A percentile compares a stretch with the other conserved stretches of the same genome.
These are phyloP conservation scores for Cordyceps fumosorosea DNA, from an alignment of 2,329 filamentous ascomycete genomes.

Conservation along the genomic window DNA sequence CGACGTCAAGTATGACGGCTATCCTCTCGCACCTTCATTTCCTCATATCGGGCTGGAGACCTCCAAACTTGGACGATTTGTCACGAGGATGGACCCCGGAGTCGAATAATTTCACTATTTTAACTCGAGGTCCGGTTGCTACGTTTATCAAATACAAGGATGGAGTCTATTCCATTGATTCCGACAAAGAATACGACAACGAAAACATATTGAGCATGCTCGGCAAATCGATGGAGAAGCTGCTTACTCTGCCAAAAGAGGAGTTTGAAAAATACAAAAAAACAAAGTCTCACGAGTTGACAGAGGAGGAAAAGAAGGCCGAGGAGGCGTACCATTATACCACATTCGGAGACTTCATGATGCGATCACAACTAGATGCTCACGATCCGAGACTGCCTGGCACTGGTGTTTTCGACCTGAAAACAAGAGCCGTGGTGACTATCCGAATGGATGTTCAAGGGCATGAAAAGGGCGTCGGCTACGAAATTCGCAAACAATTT, in stretches of 20 bases:
- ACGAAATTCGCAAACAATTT: conserved; percentile 71
- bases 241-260: conserved; percentile 74
- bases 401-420: conserved; percentile 90
- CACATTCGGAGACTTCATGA: conserved; percentile 77
- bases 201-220: conserved; percentile 86
- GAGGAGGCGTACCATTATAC: conserved; percentile 85
- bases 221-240: conserved; percentile 93
- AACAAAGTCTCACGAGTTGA: conserved; percentile 58
- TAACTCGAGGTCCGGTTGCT: conserved; percentile 67
- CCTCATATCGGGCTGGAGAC: conserved; percentile 77
- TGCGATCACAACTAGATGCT: conserved; percentile 93
- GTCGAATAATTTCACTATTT: conserved; percentile 60
- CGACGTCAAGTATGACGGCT: conserved; percentile 93
- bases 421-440: conserved; percentile 85
- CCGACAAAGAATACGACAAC: conserved; percentile 84
- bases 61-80: conserved; percentile 58
- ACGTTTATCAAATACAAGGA: conserved; percentile 78
- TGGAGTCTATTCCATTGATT: conserved; percentile 88
- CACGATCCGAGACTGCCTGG: conserved; percentile 80
- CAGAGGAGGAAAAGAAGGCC: conserved; percentile 63
- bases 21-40: conserved; percentile 88
- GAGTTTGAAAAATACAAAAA: conserved; percentile 82
- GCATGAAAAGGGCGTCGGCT: conserved; percentile 70
- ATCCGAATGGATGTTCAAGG: conserved; percentile 79
- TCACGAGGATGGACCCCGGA: conserved; percentile 61